These are phyloP conservation scores for Penicillium paneum DNA, from an alignment of 2,329 filamentous ascomycete genomes.

Conservation along the genomic window DNA sequence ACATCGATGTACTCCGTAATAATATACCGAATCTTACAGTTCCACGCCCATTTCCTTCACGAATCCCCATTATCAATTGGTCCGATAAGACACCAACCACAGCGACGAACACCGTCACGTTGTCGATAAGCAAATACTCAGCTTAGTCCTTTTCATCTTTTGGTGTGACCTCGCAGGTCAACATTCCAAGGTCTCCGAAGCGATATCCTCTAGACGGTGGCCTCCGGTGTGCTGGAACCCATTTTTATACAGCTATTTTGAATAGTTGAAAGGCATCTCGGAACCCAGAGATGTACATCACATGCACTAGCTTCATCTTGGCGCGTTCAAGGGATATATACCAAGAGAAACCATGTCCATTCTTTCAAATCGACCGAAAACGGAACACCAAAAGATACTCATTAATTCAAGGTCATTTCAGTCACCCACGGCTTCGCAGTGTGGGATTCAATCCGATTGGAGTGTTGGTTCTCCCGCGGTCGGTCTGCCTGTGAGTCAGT, in stretches of 20 bases:
- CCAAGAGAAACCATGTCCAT: neutral
- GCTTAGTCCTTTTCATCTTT: neutral
- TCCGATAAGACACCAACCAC: constrained; percentile 35
- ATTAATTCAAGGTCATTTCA: constrained; percentile 4
- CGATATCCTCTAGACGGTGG: neutral
- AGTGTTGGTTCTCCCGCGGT: neutral
- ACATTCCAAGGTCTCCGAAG: neutral
- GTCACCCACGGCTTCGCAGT: neutral
- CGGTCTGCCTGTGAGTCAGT: neutral
- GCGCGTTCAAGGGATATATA: constrained; percentile 9
- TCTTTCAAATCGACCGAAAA: neutral
- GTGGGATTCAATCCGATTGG: neutral
- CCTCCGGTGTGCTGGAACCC: neutral
- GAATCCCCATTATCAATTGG: constrained; percentile 21
- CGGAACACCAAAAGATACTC: neutral
- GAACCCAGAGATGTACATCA: neutral
- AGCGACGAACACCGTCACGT: constrained; percentile 26
- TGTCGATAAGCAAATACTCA: constrained; percentile 12
- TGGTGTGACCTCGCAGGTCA: neutral
- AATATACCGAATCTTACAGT: neutral
- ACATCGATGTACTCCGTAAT: neutral
- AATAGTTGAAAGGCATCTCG: neutral
- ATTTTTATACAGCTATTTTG: neutral
- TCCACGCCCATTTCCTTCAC: constrained; percentile 10
- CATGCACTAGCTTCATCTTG: constrained; percentile 7